Percentiles rank a stretch among this genome's conserved stretches.
These are phyloP conservation scores for Exophiala viscosa DNA, from an alignment of 2,329 filamentous ascomycete species.

Conservation along the genomic window DNA sequence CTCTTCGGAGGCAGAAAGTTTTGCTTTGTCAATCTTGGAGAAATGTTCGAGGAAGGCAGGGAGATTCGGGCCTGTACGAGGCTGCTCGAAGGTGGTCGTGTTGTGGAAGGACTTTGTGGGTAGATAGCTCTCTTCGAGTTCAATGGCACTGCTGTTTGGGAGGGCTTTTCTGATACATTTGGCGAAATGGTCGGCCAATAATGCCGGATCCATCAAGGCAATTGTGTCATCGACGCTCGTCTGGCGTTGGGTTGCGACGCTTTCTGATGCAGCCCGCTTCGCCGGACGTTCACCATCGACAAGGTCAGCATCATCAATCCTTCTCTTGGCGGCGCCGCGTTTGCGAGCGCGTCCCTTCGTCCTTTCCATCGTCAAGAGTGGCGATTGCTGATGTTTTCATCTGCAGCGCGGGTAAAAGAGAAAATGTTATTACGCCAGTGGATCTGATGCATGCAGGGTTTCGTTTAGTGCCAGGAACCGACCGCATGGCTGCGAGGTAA, in stretches of 20 bases:
- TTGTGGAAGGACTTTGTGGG: conserved; percentile 76
- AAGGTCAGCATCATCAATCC: conserved; percentile 7
- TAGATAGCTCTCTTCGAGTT: conserved; percentile 77
- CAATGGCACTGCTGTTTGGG: conserved; percentile 73
- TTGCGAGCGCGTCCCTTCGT: conserved; percentile 7
- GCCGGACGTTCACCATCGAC: background rate
- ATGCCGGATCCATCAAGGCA: conserved; percentile 73
- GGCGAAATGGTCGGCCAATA: conserved; percentile 81
- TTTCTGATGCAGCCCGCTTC: conserved; percentile 7
- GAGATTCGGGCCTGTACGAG: conserved; percentile 67
- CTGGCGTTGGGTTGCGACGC: background rate
- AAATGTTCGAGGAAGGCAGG: conserved; percentile 70
- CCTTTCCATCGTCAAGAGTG: conserved; percentile 4
- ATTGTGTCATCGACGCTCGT: conserved; percentile 65
- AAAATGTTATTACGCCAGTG: too few species aligned
- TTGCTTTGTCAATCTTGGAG: conserved; percentile 52
- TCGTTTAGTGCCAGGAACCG: too few species aligned
- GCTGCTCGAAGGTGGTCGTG: conserved; percentile 68
- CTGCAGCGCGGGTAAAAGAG: too few species aligned
- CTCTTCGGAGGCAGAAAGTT: conserved; percentile 63
- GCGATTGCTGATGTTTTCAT: too few species aligned
- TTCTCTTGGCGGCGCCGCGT: conserved; percentile 6
- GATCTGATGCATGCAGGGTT: too few species aligned
- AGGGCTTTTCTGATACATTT: conserved; percentile 68
- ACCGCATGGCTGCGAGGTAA: too few species aligned